Percentiles rank a stretch among this genome's conserved stretches.
phyloP scores from a whole-genome alignment of 495 filamentous ascomycete genomes.

The Aspergillus hancockii region DNA sequence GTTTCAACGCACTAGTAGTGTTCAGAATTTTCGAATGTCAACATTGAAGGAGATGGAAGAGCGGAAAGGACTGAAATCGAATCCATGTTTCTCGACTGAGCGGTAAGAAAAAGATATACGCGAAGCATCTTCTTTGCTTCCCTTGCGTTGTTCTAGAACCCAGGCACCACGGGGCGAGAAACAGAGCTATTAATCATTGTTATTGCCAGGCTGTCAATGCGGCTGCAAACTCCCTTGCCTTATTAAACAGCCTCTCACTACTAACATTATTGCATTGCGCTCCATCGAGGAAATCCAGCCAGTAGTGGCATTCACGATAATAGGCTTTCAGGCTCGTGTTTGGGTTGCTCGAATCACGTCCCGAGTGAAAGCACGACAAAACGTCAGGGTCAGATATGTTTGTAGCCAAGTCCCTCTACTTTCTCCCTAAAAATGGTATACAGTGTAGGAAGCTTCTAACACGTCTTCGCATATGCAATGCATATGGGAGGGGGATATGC shows the following conservation, averaged over 20 bases:
- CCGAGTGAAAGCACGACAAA: not conserved
- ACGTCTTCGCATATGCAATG: conserved; percentile 11
- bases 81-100: conserved; percentile 6
- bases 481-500: conserved; percentile 11
- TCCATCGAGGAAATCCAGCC: not conserved
- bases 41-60: not conserved
- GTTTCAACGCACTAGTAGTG: no score
- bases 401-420: not conserved
- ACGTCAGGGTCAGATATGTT: conserved; percentile 9
- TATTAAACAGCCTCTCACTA: not conserved
- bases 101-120: not conserved
- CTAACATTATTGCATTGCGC: not conserved
- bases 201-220: conserved; percentile 11
- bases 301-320: conserved; percentile 7
- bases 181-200: not conserved
- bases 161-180: not conserved
- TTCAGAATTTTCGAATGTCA: not conserved
- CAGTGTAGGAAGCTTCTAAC: not conserved
- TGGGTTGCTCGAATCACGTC: conserved; percentile 10
- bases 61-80: not conserved
- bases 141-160: conserved; percentile 8
- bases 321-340: conserved; percentile 6
- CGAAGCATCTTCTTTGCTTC: conserved; percentile 3
- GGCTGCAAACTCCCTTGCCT: conserved; percentile 5
- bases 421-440: not conserved